Base-by-base conservation (phyloP, 176 grass and related monocot species). In the Aegilops umbellulata region DNA sequence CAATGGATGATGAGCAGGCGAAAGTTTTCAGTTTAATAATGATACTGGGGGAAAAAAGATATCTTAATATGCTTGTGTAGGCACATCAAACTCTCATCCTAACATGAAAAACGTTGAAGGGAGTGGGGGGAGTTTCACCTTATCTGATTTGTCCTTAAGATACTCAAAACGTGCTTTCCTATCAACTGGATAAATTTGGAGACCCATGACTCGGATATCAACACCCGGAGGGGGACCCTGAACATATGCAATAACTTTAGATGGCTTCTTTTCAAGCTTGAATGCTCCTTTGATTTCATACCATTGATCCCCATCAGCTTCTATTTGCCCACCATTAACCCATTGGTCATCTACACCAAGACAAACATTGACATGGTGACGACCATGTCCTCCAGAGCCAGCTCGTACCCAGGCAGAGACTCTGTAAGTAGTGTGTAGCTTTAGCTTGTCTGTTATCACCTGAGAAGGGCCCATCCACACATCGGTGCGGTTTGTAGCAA, bases 401-500 rank as follows among this genome's bases (percentile, higher is more conserved):
- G 90, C 86, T 47, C 90, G 88, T 81, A 95, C 94, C 97, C 92
- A 99, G 82, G 91, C 90, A 73, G 90, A 89, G 32, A 99, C 94
- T 88, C 79, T 88, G 87, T 96, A 99, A 9, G 92, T 99, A 17
- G 93, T 71, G 60, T 96, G 92, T 76, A 94, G 83, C 86, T 71
- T 92, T 79, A 99, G 85, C 77, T 89, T 95, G 82, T 92, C 88
- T 34, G 92, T 99, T 85, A 99, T 94, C 69, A 84, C 82, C 86
- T 99, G 97, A 70, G 97, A 99, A 71, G 97, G 97, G 19, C 97
- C 97, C 97, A 99, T 96, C 97, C 97, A 99, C 12, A 90, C 91
- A 55, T 94, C 97, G 0, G 84, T 92, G 74, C 92, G 97, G 80
- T 90, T 89, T 29, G 88, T 90, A 44, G 90, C 88, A 16, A 86